Percentiles rank a stretch among this genome's conserved stretches.
Conservation (phyloP, 768 basidiomycete genomes). For the Strobilomyces confusus region DNA sequence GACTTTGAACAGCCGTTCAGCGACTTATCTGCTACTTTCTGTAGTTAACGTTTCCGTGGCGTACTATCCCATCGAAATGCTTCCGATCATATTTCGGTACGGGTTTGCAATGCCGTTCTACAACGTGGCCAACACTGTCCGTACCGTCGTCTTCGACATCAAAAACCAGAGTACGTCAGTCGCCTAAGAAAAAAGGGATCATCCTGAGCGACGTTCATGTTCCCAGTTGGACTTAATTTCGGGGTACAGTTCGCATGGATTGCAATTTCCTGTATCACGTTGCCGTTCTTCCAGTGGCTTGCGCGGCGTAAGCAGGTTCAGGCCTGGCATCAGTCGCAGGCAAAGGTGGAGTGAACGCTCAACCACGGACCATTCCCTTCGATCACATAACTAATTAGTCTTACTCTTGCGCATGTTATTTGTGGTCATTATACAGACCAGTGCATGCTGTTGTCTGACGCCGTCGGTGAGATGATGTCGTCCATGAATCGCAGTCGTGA, state of each 20-base stretch:
- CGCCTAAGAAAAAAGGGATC: background rate
- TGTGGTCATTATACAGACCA: background rate
- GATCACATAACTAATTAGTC: background rate
- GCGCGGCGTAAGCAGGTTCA: constrained; percentile 27
- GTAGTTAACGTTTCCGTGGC: constrained; percentile 57
- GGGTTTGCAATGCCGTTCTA: constrained; percentile 73
- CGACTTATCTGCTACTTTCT: background rate
- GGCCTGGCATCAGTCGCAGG: constrained; percentile 17
- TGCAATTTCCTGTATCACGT: constrained; percentile 48
- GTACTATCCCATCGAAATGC: constrained; percentile 52
- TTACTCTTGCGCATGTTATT: background rate
- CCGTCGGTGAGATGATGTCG: background rate
- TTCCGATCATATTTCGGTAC: constrained; percentile 58
- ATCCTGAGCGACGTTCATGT: background rate
- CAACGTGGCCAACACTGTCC: constrained; percentile 57
- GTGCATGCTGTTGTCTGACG: background rate
- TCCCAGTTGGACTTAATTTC: constrained; percentile 57
- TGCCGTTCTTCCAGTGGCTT: constrained; percentile 48
- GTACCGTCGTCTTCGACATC: constrained; percentile 63
- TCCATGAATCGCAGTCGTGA: constrained; percentile 15
- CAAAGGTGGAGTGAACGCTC: background rate
- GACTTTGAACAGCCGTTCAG: background rate
- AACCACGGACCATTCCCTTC: background rate
- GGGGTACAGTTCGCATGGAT: constrained; percentile 58
- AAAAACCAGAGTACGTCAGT: constrained; percentile 49